Evolutionary conservation across 257 asterid species (phyloP).

Genomic region (Plectranthus barbatus): DNA sequence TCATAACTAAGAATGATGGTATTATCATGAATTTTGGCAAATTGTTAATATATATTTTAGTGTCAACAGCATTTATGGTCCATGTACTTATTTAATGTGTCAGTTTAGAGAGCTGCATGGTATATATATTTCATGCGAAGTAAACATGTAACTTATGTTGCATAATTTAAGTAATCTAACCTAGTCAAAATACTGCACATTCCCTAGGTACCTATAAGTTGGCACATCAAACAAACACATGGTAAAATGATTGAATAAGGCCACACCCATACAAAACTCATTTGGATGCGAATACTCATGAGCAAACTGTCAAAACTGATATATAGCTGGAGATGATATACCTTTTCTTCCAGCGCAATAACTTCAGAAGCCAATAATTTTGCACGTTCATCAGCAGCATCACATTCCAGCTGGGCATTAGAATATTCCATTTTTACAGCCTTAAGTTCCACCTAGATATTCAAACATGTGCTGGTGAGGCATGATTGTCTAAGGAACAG

Average conservation of each 20-base stretch:
- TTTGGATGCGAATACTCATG: not conserved
- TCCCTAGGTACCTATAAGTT: not conserved
- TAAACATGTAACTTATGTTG: not conserved
- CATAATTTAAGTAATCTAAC: not conserved
- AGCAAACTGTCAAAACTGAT: not conserved
- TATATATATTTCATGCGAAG: too few relatives aligned
- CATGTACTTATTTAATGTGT: not conserved
- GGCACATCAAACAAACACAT: not conserved
- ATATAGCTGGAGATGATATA: constrained; percentile 16
- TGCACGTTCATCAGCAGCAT: constrained; percentile 97
- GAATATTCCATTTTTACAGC: constrained; percentile 60
- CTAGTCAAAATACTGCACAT: not conserved
- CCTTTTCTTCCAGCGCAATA: constrained; percentile 97
- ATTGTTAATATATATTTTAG: not conserved
- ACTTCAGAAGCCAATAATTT: constrained; percentile 94
- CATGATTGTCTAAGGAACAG: not conserved
- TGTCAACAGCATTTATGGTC: not conserved
- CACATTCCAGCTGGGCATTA: constrained; percentile 84
- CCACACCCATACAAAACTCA: constrained; percentile 3
- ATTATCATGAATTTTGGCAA: not conserved
- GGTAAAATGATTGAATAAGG: not conserved
- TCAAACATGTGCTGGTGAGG: constrained; percentile 7
- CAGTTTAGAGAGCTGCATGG: not conserved
- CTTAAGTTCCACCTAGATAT: constrained; percentile 71
- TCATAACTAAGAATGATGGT: not conserved